These are phyloP conservation scores for Madurella fahalii DNA, from an alignment of 2,329 filamentous ascomycete genomes.

Conservation along the genomic window DNA sequence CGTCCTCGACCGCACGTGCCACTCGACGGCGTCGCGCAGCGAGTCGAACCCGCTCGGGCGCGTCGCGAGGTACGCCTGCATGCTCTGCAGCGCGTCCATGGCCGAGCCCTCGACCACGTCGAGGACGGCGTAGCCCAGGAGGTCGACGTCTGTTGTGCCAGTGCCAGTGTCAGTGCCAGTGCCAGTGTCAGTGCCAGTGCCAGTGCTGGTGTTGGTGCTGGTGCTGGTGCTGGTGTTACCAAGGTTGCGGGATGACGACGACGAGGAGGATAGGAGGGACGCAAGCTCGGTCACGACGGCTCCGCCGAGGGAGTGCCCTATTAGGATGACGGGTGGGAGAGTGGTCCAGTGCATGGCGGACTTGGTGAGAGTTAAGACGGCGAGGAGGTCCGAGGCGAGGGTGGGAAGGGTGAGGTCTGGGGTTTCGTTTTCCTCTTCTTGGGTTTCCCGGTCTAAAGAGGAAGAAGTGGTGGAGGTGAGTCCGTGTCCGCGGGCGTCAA, in stretches of 20 bases:
- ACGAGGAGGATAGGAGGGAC: slow-evolving; percentile 38
- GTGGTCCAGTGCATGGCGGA: slow-evolving; percentile 66
- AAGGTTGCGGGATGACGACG: no score
- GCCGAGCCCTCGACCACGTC: slow-evolving; percentile 96
- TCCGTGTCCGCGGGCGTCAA: slow-evolving; percentile 86
- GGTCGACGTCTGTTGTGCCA: slow-evolving; percentile 33
- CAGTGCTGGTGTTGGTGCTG: neutral
- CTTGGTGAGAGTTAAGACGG: slow-evolving; percentile 65
- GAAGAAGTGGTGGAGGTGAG: slow-evolving; percentile 51
- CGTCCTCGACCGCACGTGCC: slow-evolving; percentile 87
- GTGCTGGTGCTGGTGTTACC: slow-evolving; percentile 41
- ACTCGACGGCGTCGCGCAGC: slow-evolving; percentile 77
- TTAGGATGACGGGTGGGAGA: slow-evolving; percentile 71
- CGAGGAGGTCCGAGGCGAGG: slow-evolving; percentile 67
- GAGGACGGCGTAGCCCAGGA: slow-evolving; percentile 84
- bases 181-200: neutral
- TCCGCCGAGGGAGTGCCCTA: slow-evolving; percentile 90
- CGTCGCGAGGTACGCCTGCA: slow-evolving; percentile 85
- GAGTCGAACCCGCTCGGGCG: slow-evolving; percentile 75
- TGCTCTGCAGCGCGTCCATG: slow-evolving; percentile 89
- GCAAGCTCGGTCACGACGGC: slow-evolving; percentile 86
- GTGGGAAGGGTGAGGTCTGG: slow-evolving; percentile 69
- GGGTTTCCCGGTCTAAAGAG: slow-evolving; percentile 24
- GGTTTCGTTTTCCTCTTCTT: slow-evolving; percentile 26
- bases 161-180: neutral